Conservation (phyloP, 2,329 filamentous ascomycete genomes). For the Ilyonectria mors-panacis region DNA sequence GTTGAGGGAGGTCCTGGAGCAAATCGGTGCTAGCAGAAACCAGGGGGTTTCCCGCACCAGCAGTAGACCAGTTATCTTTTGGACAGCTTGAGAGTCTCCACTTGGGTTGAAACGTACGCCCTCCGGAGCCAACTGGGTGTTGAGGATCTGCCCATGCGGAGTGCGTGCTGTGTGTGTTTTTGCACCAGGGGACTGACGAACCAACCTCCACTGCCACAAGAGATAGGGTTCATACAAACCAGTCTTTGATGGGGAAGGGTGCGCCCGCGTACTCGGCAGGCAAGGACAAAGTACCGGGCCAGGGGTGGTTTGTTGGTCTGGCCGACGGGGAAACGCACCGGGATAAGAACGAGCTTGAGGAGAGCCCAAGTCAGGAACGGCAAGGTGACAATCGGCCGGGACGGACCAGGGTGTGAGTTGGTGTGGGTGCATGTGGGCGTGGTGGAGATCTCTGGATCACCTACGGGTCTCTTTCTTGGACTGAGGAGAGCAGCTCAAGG, state of each 20-base stretch:
- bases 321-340: conserved; percentile 24
- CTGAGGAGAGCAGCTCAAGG: conserved; percentile 7
- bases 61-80: conserved; percentile 21
- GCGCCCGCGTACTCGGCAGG: conserved; percentile 27
- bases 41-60: conserved; percentile 37
- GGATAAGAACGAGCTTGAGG: conserved; percentile 34
- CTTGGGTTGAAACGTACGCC: conserved; percentile 27
- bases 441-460: conserved; percentile 34
- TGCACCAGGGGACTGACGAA: conserved; percentile 15
- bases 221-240: conserved; percentile 22
- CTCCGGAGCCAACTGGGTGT: conserved; percentile 19
- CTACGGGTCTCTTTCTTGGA: conserved; percentile 1
- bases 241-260: conserved; percentile 11
- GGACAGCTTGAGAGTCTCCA: conserved; percentile 19
- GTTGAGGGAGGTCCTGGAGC: conserved; percentile 36
- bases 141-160: conserved; percentile 4
- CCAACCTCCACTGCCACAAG: conserved; percentile 15
- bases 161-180: conserved; percentile 8
- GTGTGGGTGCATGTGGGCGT: conserved; percentile 33
- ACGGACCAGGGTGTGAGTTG: conserved; percentile 42
- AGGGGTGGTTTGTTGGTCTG: conserved; percentile 28
- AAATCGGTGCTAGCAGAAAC: conserved; percentile 37
- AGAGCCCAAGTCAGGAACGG: conserved; percentile 48
- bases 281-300: conserved; percentile 36
- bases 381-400: conserved; percentile 46